phyloP scores from a whole-genome alignment of 257 asterid genomes.

The Mentha longifolia region DNA sequence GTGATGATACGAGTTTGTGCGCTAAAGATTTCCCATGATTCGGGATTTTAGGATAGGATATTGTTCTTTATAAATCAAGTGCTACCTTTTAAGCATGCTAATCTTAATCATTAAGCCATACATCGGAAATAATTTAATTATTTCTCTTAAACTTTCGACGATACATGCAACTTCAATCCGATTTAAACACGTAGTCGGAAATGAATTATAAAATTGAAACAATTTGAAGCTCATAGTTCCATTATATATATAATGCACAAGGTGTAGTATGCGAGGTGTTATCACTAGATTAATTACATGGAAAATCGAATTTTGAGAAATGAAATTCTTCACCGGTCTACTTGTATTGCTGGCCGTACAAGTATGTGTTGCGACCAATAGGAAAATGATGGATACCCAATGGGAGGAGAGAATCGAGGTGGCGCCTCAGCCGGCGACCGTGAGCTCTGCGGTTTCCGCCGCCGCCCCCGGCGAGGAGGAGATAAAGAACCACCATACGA shows the following conservation, averaged over 20 bases:
- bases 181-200: neutral
- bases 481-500: constrained; percentile 48
- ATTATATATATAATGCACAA: neutral
- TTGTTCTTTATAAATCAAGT: neutral
- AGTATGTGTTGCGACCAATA: neutral
- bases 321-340: neutral
- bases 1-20: neutral
- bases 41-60: neutral
- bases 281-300: neutral
- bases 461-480: constrained; percentile 7
- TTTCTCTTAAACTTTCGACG: neutral
- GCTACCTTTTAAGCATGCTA: neutral
- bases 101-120: neutral
- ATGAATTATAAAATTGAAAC: too few relatives aligned
- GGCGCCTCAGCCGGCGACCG: constrained; percentile 16
- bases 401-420: neutral
- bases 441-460: neutral
- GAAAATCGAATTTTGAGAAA: neutral
- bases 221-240: neutral
- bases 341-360: constrained; percentile 25
- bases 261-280: too few relatives aligned
- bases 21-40: neutral
- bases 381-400: constrained; percentile 13
- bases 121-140: neutral
- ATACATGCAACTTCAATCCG: neutral